Base-by-base conservation (phyloP, 2,329 filamentous ascomycete genomes). In the Fusarium duplospermum region DNA sequence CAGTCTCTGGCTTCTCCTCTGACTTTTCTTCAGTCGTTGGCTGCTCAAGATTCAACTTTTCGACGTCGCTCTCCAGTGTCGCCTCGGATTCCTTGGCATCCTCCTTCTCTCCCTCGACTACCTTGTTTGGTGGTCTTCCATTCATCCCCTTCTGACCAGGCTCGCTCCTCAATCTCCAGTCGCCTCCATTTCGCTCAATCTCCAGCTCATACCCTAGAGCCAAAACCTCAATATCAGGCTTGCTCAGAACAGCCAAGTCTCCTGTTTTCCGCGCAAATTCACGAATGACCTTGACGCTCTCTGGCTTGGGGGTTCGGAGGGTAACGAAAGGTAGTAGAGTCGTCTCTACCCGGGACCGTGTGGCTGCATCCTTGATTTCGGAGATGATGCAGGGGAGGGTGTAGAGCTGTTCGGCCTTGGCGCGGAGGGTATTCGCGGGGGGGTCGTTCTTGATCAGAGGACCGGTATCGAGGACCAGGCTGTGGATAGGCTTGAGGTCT, bases 161-260 rank as follows among this genome's bases (percentile, higher is more conserved):
- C 4, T 89, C 88, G 67, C 89, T 93, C 71, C 95, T 88, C 82
- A 98, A 80, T 69, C 95, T 89, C 93, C 94, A 97, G 81, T 97
- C 92, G 2, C 95, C 95, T n/a, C 92, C 91, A 81, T 97, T 97
- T 67, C 92, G 87, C 85, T 98, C 95, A 78, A 94, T 93, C 78
- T 98, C 96, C n/a, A 98, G 82, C 81, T 99, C 96, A 82, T 98
- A 98, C 1, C 94, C 93, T 65, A 99, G 86, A 10, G 96, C 96
- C 79, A 98, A 86, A 45, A 99, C 89, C 76, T 97, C 93, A 70
- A 98, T 86, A 90, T 99, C 96, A 2, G 95, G 93, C 80, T 89
- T 91, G 84, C 95, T 98, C 67, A 99, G 86, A 1, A 98, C 96
- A 13, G 93, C 90, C 71, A 95, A 88, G 82, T 99, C 96, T 64